Evolutionary conservation across 2,329 filamentous ascomycete genomes (phyloP).

Genomic region (Colletotrichum lentis): DNA sequence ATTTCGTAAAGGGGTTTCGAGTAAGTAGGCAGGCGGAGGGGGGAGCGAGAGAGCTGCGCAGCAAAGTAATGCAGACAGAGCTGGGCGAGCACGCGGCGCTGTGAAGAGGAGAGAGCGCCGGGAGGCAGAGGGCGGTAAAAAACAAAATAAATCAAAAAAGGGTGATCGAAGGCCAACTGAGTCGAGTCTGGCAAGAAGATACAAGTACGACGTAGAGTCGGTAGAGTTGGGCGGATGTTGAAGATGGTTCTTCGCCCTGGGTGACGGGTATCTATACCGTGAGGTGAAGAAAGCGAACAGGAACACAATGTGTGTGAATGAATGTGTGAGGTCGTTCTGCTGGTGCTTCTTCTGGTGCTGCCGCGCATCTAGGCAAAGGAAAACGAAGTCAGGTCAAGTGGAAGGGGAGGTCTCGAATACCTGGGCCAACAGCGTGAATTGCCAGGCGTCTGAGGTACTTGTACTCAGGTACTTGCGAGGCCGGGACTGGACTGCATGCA

Average conservation of each 20-base stretch:
- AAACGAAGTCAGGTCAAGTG: not conserved
- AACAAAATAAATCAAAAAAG: no score
- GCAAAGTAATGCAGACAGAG: not conserved
- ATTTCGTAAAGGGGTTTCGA: slow-evolving; percentile 1
- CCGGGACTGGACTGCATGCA: not conserved
- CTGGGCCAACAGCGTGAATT: not conserved
- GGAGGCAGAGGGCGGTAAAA: not conserved
- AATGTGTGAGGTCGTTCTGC: slow-evolving; percentile 7
- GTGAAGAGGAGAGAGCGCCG: not conserved
- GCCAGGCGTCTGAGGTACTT: not conserved
- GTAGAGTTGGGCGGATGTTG: not conserved
- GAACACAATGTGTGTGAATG: slow-evolving; percentile 7
- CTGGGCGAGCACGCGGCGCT: not conserved
- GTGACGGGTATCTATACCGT: not conserved
- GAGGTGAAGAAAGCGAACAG: slow-evolving; percentile 6
- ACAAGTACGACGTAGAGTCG: not conserved
- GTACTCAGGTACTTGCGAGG: not conserved
- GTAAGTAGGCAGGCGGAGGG: not conserved
- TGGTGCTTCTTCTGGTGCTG: not conserved
- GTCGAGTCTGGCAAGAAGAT: slow-evolving; percentile 12
- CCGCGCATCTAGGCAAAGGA: not conserved
- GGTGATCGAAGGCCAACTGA: not conserved
- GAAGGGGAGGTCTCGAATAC: not conserved
- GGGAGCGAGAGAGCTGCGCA: not conserved
- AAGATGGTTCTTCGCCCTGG: not conserved